phyloP scores from a whole-genome alignment of 2,329 filamentous ascomycete species.

The Clarireedia homoeocarpa region DNA sequence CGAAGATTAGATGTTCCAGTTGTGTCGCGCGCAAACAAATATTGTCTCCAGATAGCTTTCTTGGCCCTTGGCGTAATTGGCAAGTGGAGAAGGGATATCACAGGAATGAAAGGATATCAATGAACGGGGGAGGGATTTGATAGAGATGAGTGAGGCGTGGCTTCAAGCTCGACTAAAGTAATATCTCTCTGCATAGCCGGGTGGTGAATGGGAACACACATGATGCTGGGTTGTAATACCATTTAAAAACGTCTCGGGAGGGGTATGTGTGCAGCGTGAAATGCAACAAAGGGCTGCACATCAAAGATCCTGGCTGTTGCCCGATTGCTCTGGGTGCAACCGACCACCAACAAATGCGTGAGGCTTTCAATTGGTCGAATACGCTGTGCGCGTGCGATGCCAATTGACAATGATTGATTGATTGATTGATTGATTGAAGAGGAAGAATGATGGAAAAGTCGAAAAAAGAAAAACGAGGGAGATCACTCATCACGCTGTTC shows the following conservation, averaged over 20 bases:
- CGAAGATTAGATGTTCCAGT: slow-evolving; percentile 2
- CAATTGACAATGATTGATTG: neutral
- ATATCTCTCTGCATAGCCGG: neutral
- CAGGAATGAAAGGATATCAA: neutral
- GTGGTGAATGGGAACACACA: neutral
- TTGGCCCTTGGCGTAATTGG: neutral
- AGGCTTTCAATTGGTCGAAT: neutral
- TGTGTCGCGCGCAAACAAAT: slow-evolving; percentile 1
- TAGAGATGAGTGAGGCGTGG: neutral
- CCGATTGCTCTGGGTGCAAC: neutral
- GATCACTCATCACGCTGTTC: neutral
- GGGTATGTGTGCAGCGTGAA: neutral
- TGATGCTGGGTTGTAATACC: neutral
- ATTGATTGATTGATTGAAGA: neutral
- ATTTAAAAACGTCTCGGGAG: neutral
- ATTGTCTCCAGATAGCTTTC: neutral
- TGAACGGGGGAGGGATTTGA: too few relatives aligned
- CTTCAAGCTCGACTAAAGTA: neutral
- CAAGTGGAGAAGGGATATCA: neutral
- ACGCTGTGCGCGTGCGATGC: neutral
- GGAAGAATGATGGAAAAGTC: neutral
- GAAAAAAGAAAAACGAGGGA: slow-evolving; percentile 10
- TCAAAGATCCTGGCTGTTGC: slow-evolving; percentile 2
- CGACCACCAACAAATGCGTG: neutral
- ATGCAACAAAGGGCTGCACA: slow-evolving; percentile 3